Conservation (phyloP, 1,139 yeast species). For the Nakaseomyces kungkrabaensis region DNA sequence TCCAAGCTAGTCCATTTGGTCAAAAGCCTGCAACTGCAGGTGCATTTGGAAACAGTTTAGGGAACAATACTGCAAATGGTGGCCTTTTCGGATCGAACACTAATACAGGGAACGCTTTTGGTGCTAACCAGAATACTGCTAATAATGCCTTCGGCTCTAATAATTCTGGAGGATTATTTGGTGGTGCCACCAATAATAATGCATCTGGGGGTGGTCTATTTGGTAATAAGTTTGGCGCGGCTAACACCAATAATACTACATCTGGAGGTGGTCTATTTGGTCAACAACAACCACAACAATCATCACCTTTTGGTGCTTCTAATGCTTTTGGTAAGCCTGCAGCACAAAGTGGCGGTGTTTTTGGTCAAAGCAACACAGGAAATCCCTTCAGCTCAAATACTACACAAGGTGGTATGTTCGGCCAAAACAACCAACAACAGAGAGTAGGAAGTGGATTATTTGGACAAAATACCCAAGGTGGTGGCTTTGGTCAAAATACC, state of each 20-base stretch:
- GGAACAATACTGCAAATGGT: conserved; percentile 27
- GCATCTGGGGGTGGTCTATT: conserved; percentile 21
- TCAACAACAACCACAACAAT: conserved; percentile 14
- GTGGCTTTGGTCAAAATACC: conserved; percentile 36
- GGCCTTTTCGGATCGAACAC: conserved; percentile 31
- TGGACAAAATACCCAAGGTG: conserved; percentile 17
- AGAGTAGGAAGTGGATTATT: conserved; percentile 14
- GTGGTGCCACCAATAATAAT: conserved; percentile 14
- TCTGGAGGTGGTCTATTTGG: conserved; percentile 34
- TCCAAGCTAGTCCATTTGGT: conserved; percentile 23
- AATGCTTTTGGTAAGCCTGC: conserved; percentile 6
- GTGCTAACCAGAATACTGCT: conserved; percentile 9
- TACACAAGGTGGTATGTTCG: conserved; percentile 6
- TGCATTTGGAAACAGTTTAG: conserved; percentile 11
- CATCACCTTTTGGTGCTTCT: conserved; percentile 6
- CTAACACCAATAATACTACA: conserved; percentile 15
- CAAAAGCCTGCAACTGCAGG: conserved; percentile 9
- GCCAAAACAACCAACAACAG: conserved; percentile 23
- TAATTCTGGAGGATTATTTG: conserved; percentile 25
- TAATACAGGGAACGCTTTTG: conserved; percentile 10
- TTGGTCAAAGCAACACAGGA: conserved; percentile 7
- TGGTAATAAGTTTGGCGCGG: conserved; percentile 10
- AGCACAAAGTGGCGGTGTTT: conserved; percentile 16
- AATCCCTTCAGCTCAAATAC: conserved; percentile 11
- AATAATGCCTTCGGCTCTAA: conserved; percentile 7